phyloP scores from a whole-genome alignment of 208 protist genomes.

The Trypanosoma caninum region DNA sequence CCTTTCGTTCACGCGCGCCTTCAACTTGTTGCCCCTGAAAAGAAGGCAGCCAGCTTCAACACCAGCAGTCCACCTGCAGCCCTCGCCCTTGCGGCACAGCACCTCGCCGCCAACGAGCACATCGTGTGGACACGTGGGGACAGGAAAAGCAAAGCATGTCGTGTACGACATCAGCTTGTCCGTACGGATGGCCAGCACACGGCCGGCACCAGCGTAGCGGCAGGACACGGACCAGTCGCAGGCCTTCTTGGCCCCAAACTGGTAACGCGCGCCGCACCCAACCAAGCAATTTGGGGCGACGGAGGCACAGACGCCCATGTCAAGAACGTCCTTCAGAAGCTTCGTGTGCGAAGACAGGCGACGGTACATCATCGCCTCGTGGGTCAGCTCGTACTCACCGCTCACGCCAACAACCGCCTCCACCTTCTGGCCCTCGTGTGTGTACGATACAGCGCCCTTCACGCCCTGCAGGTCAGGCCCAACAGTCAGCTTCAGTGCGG shows the following conservation, averaged over 20 bases:
- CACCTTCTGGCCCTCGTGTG: constrained; percentile 45
- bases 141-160: constrained; percentile 39
- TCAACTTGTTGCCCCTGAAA: constrained; percentile 62
- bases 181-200: constrained; percentile 47
- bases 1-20: constrained; percentile 56
- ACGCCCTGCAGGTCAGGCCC: constrained; percentile 37
- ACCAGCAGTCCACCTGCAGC: constrained; percentile 35
- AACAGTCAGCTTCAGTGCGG: constrained; percentile 45
- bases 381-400: constrained; percentile 36
- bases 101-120: constrained; percentile 28
- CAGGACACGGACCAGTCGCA: constrained; percentile 66
- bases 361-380: constrained; percentile 41
- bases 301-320: constrained; percentile 55
- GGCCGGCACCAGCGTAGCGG: constrained; percentile 41
- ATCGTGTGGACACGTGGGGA: constrained; percentile 10
- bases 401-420: constrained; percentile 25
- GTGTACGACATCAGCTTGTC: constrained; percentile 45
- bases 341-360: constrained; percentile 65
- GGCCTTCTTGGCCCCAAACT: constrained; percentile 34
- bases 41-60: constrained; percentile 51
- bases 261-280: constrained; percentile 57
- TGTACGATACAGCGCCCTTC: constrained; percentile 38
- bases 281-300: constrained; percentile 53
- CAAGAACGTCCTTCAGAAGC: constrained; percentile 44
- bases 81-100: constrained; percentile 30